phyloP scores from a whole-genome alignment of 139 green algal genomes.

The Coccomyxa sp. region DNA sequence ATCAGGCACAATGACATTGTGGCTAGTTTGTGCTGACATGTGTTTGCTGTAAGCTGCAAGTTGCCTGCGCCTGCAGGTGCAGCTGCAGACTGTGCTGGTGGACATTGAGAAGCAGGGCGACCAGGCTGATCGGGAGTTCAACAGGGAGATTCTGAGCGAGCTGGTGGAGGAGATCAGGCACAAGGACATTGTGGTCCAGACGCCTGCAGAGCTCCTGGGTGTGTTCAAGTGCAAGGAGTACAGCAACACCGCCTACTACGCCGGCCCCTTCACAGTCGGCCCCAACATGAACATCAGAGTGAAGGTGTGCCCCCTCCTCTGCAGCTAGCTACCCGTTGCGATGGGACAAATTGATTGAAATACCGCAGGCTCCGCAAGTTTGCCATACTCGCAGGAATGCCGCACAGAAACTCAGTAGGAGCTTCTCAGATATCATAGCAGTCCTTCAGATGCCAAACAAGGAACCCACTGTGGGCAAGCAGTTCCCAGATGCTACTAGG shows the following conservation, averaged over 20 bases:
- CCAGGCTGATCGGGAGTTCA: slow-evolving; percentile 5
- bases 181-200: background rate
- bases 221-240: slow-evolving; percentile 19
- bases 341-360: too few relatives aligned
- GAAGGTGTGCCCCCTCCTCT: slow-evolving; percentile 9
- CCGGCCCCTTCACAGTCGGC: slow-evolving; percentile 3
- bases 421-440: too few relatives aligned
- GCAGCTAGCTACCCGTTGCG: background rate
- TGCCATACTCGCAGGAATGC: too few relatives aligned
- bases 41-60: too few relatives aligned
- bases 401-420: background rate
- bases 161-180: slow-evolving; percentile 1
- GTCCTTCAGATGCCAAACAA: background rate
- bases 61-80: too few relatives aligned
- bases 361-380: too few relatives aligned
- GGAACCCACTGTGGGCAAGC: too few relatives aligned
- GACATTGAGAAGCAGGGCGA: slow-evolving; percentile 1
- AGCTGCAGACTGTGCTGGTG: slow-evolving; percentile 9
- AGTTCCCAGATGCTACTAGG: too few relatives aligned
- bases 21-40: too few relatives aligned
- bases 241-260: slow-evolving; percentile 6
- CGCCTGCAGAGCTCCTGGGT: background rate
- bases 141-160: slow-evolving; percentile 4
- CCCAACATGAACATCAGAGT: slow-evolving; percentile 20
- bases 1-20: background rate